Evolutionary conservation across 352 stramenopile genomes (phyloP).

Genomic region (Elongisporangium senticosum): DNA sequence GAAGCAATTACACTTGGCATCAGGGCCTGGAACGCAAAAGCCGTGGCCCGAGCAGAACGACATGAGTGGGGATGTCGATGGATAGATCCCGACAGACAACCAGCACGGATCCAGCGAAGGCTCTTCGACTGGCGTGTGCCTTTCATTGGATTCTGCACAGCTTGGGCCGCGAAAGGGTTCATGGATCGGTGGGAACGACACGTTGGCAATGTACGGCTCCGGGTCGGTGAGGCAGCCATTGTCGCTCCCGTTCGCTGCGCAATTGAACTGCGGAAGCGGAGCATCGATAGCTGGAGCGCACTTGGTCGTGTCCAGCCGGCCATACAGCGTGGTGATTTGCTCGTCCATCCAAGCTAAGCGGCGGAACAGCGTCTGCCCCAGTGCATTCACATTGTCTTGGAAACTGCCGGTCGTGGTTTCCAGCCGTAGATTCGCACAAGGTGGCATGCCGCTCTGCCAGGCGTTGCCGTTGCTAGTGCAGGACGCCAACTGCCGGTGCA

Average conservation of each 20-base stretch:
- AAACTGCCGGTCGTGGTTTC: slow-evolving; percentile 9
- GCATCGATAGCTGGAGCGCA: slow-evolving; percentile 2
- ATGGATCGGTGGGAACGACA: slow-evolving; percentile 13
- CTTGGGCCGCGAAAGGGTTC: not conserved
- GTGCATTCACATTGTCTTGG: slow-evolving; percentile 9
- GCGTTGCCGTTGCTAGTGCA: slow-evolving; percentile 6
- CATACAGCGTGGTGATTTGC: not conserved
- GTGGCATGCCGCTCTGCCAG: slow-evolving; percentile 15
- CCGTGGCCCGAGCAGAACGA: slow-evolving; percentile 18
- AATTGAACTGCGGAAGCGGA: slow-evolving; percentile 18
- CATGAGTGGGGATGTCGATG: slow-evolving; percentile 4
- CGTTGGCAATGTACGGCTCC: slow-evolving; percentile 15
- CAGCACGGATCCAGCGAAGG: slow-evolving; percentile 19
- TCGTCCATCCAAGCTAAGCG: slow-evolving; percentile 26
- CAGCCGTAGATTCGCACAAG: slow-evolving; percentile 22
- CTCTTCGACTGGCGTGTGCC: not conserved
- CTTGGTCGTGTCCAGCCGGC: not conserved
- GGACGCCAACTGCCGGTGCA: slow-evolving; percentile 17
- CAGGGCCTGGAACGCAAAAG: slow-evolving; percentile 2
- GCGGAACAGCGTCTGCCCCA: slow-evolving; percentile 8
- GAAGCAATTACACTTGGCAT: not conserved
- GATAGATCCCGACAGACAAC: slow-evolving; percentile 9
- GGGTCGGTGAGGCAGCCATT: slow-evolving; percentile 13
- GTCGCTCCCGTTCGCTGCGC: slow-evolving; percentile 13
- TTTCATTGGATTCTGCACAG: not conserved